These are phyloP conservation scores for Rutstroemia sydowiana DNA, from an alignment of 2,329 filamentous ascomycete species.

Conservation along the genomic window DNA sequence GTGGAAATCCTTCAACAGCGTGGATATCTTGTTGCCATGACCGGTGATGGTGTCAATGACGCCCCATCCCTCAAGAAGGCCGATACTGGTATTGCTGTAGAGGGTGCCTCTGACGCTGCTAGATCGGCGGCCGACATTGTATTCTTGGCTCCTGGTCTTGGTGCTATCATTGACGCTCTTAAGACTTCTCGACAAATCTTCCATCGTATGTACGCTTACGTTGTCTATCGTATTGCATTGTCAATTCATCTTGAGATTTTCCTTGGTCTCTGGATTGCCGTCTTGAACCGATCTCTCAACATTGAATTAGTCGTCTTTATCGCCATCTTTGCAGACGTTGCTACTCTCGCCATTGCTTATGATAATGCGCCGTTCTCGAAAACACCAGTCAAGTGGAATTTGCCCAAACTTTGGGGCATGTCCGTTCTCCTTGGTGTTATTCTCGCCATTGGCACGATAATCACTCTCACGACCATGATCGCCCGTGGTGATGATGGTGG, in stretches of 20 bases:
- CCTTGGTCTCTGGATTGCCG: conserved; percentile 85
- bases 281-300: conserved; percentile 77
- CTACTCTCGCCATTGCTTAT: conserved; percentile 86
- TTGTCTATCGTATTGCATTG: conserved; percentile 89
- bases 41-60: conserved; percentile 92
- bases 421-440: conserved; percentile 76
- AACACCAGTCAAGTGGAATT: conserved; percentile 88
- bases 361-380: conserved; percentile 85
- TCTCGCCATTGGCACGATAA: conserved; percentile 79
- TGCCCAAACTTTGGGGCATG: conserved; percentile 91
- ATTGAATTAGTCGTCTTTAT: conserved; percentile 88
- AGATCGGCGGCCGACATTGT: conserved; percentile 90
- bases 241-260: conserved; percentile 89
- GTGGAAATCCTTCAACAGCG: conserved; percentile 90
- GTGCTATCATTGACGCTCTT: conserved; percentile 85
- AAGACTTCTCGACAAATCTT: conserved; percentile 94
- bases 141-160: conserved; percentile 84
- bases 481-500: conserved; percentile 60
- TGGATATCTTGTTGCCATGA: conserved; percentile 93
- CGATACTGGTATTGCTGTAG: conserved; percentile 92
- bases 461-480: conserved; percentile 80
- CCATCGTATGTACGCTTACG: conserved; percentile 94
- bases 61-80: conserved; percentile 89
- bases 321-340: conserved; percentile 89
- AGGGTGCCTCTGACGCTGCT: conserved; percentile 85